phyloP scores from a whole-genome alignment of 768 basidiomycete genomes.

The Mycena filopes region DNA sequence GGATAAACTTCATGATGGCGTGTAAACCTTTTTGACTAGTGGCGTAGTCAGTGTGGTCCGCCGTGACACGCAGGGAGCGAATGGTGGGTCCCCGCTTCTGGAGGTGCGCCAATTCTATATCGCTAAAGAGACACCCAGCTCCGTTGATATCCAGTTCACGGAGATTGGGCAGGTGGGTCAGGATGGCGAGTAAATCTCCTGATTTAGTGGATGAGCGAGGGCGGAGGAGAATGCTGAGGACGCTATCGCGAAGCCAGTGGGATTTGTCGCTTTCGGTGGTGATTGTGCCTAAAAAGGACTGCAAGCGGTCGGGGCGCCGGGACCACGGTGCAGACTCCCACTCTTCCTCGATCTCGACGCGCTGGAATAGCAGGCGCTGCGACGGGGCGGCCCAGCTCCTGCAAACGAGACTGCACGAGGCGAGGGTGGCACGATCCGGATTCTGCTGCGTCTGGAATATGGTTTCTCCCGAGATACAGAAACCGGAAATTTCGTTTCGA shows the following conservation, averaged over 20 bases:
- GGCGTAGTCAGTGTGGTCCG: not conserved
- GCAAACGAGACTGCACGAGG: not conserved
- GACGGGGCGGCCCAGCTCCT: not conserved
- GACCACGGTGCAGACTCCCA: too few species aligned
- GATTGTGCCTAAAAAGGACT: not conserved
- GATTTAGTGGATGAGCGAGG: not conserved
- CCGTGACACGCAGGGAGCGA: constrained; percentile 3
- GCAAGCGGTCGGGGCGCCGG: too few species aligned
- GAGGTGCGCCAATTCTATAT: not conserved
- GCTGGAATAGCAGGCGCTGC: constrained; percentile 8
- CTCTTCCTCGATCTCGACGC: not conserved
- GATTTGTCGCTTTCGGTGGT: constrained; percentile 1
- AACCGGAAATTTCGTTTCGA: too few species aligned
- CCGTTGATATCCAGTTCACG: constrained; percentile 1
- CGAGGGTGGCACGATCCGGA: constrained; percentile 1
- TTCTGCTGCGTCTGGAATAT: not conserved
- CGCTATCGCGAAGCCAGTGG: not conserved
- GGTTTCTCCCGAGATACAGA: too few species aligned
- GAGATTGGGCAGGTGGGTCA: constrained; percentile 6
- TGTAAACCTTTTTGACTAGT: not conserved
- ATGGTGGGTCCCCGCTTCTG: not conserved
- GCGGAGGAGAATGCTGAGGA: not conserved
- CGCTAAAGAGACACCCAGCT: not conserved
- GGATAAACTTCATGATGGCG: not conserved
- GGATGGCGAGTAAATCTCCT: not conserved